phyloP scores from a whole-genome alignment of 208 protist species.

The Trypanosoma boissoni region DNA sequence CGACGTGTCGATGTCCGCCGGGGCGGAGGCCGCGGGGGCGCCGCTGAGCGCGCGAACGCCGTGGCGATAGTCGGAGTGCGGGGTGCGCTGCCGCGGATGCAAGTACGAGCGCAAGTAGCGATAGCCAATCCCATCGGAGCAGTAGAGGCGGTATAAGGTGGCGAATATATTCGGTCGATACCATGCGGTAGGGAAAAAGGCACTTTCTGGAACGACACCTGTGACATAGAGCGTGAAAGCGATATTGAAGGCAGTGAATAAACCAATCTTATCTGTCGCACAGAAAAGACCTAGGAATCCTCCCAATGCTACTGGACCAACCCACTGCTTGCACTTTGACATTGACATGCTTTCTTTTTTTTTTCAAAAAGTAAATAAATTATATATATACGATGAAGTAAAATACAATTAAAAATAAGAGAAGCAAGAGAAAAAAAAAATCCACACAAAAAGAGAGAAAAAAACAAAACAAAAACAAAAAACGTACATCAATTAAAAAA shows the following conservation, averaged over 20 bases:
- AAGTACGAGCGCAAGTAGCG: conserved; percentile 39
- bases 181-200: conserved; percentile 49
- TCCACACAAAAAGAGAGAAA: not conserved
- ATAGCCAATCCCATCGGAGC: conserved; percentile 63
- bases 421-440: conserved; percentile 7
- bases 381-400: not conserved
- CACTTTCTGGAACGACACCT: conserved; percentile 48
- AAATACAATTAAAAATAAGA: not conserved
- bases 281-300: conserved; percentile 1
- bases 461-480: conserved; percentile 8
- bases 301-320: conserved; percentile 13
- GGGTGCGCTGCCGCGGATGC: conserved; percentile 47
- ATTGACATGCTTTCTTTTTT: not conserved
- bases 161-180: conserved; percentile 62
- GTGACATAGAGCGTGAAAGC: conserved; percentile 35
- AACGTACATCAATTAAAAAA: conserved; percentile 1
- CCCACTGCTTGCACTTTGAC: conserved; percentile 10
- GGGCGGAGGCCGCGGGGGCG: conserved; percentile 4
- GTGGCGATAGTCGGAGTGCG: conserved; percentile 78
- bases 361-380: conserved; percentile 2
- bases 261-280: not conserved
- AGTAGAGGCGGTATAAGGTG: conserved; percentile 71
- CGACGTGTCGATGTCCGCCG: not conserved
- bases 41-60: conserved; percentile 55
- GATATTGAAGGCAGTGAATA: not conserved